Evolutionary conservation across 306 rosid species (phyloP).

Genomic region (Pterocarpus macrocarpus): DNA sequence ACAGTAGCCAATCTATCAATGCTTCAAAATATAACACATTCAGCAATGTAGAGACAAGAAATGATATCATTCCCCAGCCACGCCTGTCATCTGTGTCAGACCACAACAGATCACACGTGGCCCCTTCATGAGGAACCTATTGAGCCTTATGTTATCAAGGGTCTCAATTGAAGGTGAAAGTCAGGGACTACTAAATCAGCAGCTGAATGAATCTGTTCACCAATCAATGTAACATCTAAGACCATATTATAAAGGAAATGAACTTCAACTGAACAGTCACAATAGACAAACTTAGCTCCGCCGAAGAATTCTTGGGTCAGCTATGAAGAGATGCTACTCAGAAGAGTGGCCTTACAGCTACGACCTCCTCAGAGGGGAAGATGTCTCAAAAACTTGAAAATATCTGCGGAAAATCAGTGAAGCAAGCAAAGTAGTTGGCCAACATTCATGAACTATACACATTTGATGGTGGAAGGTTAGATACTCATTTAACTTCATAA

Average conservation of each 20-base stretch:
- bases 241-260: no score
- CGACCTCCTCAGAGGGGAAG: constrained; percentile 62
- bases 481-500: constrained; percentile 20
- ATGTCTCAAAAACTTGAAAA: constrained; percentile 71
- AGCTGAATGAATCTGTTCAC: not conserved
- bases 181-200: constrained; percentile 40
- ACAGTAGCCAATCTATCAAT: not conserved
- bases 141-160: constrained; percentile 78
- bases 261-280: no score
- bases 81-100: constrained; percentile 29
- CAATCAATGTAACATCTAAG: no score
- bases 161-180: constrained; percentile 85
- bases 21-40: not conserved
- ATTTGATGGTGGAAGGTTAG: constrained; percentile 94
- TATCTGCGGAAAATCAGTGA: constrained; percentile 81
- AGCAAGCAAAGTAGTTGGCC: constrained; percentile 92
- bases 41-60: not conserved
- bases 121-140: constrained; percentile 93
- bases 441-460: constrained; percentile 87
- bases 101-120: constrained; percentile 91
- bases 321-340: constrained; percentile 78
- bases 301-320: constrained; percentile 84
- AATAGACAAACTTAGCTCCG: constrained; percentile 50
- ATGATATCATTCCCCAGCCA: not conserved
- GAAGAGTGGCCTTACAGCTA: constrained; percentile 61